A percentile compares a stretch with the other conserved stretches of the same genome.
Conservation (phyloP, 2,329 filamentous ascomycete species). For the Neonectria ditissima region DNA sequence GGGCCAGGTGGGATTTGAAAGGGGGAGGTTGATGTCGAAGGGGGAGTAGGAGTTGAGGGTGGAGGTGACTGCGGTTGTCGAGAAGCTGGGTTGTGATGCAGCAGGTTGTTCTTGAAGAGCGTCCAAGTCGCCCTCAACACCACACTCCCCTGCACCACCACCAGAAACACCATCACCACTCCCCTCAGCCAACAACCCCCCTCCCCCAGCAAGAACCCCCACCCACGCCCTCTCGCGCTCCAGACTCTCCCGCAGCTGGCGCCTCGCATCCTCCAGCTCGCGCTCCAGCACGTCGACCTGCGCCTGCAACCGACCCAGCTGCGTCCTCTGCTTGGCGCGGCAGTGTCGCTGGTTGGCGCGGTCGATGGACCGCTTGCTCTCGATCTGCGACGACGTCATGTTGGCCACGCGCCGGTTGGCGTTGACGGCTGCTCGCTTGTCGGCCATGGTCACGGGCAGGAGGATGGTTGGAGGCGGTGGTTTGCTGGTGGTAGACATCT, state of each 20-base stretch:
- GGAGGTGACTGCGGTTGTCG: neutral
- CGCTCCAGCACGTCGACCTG: constrained; percentile 30
- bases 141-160: neutral
- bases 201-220: constrained; percentile 4
- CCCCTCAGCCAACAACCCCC: too few species aligned
- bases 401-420: constrained; percentile 37
- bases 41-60: constrained; percentile 7
- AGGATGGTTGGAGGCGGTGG: too few species aligned
- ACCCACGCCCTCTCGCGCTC: constrained; percentile 27
- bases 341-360: constrained; percentile 42
- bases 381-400: constrained; percentile 38
- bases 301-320: constrained; percentile 33
- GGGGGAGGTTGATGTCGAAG: constrained; percentile 1
- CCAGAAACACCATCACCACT: too few species aligned
- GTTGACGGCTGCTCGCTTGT: constrained; percentile 25
- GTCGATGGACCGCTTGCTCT: constrained; percentile 44
- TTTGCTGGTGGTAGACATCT: too few species aligned
- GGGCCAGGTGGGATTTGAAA: constrained; percentile 23
- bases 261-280: constrained; percentile 14
- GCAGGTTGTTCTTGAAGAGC: neutral
- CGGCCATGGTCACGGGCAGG: too few species aligned
- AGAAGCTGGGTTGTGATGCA: neutral
- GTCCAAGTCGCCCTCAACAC: neutral
- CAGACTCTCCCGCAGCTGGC: constrained; percentile 14
- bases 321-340: constrained; percentile 39